Percentiles rank a stretch among this genome's conserved stretches.
phyloP scores from a whole-genome alignment of 495 filamentous ascomycete species.

The Podospora anserina region DNA sequence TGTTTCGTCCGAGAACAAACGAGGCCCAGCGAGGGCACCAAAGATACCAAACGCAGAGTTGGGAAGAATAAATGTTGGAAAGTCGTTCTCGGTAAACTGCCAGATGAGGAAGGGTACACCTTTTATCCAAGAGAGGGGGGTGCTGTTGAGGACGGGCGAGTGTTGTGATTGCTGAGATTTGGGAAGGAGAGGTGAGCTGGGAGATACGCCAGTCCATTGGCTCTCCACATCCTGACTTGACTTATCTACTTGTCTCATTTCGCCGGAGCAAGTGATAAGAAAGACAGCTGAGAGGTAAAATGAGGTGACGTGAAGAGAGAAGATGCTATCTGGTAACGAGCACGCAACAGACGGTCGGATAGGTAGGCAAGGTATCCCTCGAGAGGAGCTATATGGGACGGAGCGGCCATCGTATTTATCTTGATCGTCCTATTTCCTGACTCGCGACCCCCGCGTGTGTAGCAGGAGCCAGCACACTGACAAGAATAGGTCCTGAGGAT shows the following conservation, averaged over 20 bases:
- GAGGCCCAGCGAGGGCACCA: constrained; percentile 24
- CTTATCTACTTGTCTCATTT: neutral
- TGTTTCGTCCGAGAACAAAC: constrained; percentile 12
- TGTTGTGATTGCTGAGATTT: neutral
- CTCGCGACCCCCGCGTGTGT: neutral
- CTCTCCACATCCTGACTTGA: neutral
- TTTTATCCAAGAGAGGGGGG: constrained; percentile 4
- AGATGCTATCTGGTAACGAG: neutral
- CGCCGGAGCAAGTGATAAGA: neutral
- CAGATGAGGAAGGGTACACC: constrained; percentile 10
- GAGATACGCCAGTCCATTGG: neutral
- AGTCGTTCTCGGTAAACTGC: constrained; percentile 26
- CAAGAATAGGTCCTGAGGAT: neutral
- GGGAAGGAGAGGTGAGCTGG: neutral
- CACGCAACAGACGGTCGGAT: neutral
- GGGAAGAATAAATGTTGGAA: constrained; percentile 11
- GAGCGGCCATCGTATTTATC: neutral
- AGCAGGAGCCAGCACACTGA: neutral
- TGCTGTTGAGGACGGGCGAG: constrained; percentile 6
- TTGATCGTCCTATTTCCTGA: neutral
- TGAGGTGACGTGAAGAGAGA: too few species aligned
- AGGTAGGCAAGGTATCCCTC: neutral
- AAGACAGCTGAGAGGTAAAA: neutral
- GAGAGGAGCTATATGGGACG: neutral
- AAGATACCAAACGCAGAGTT: constrained; percentile 29